These are phyloP conservation scores for Metschnikowia colocasiae DNA, from an alignment of 805 yeast species.

Conservation along the genomic window DNA sequence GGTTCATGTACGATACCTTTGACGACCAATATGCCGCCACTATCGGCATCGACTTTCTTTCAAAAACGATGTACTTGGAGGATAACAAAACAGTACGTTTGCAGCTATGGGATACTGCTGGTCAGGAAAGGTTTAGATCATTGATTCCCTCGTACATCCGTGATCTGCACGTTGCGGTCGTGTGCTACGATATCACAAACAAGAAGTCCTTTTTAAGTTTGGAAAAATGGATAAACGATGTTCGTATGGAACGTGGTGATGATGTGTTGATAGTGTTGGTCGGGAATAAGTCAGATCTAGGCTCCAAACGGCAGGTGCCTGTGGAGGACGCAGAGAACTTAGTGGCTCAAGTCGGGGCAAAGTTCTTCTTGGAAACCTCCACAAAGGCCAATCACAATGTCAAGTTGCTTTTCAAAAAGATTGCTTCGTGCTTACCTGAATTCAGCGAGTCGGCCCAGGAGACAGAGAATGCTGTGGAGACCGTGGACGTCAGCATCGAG, in stretches of 20 bases:
- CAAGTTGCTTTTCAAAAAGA: conserved; percentile 80
- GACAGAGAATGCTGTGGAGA: conserved; percentile 28
- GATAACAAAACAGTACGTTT: conserved; percentile 87
- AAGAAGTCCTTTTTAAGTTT: conserved; percentile 80
- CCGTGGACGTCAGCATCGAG: conserved; percentile 38
- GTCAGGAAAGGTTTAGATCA: conserved; percentile 94
- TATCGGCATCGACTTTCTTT: conserved; percentile 91
- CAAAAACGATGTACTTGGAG: conserved; percentile 76
- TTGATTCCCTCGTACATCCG: conserved; percentile 93
- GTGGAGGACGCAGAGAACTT: conserved; percentile 80
- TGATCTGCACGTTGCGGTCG: conserved; percentile 95
- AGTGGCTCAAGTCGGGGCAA: conserved; percentile 68
- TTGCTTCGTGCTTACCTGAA: conserved; percentile 89
- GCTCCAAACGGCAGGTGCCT: conserved; percentile 71
- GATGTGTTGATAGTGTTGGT: conserved; percentile 87
- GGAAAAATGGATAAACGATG: conserved; percentile 92
- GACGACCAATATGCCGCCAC: conserved; percentile 97
- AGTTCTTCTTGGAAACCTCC: conserved; percentile 85
- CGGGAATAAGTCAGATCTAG: conserved; percentile 88
- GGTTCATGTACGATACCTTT: conserved; percentile 97
- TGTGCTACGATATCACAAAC: conserved; percentile 90
- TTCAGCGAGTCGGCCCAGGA: conserved; percentile 32
- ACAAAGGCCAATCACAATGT: conserved; percentile 95
- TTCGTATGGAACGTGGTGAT: conserved; percentile 85
- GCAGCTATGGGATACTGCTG: conserved; percentile 98